A percentile compares a stretch with the other conserved stretches of the same genome.
These are phyloP conservation scores for Maudiozyma saulgeensis DNA, from an alignment of 805 yeast species.

Conservation along the genomic window DNA sequence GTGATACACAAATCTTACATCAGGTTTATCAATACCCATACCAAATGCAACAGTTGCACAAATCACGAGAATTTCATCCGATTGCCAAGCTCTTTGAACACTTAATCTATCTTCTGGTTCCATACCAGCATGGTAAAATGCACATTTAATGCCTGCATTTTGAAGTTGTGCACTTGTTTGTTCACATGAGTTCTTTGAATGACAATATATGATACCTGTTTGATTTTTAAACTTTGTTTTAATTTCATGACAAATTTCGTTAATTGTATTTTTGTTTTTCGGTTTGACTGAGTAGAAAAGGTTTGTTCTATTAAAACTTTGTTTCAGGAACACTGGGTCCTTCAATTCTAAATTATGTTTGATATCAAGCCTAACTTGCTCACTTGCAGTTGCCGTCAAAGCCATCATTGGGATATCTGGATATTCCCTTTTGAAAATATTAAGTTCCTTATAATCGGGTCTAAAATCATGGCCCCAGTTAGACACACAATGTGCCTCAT, in stretches of 20 bases:
- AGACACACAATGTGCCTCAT: conserved; percentile 97
- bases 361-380: conserved; percentile 80
- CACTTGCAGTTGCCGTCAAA: conserved; percentile 94
- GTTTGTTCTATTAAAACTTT: conserved; percentile 88
- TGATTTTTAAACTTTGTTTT: conserved; percentile 40
- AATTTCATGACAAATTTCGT: conserved; percentile 53
- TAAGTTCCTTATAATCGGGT: conserved; percentile 84
- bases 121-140: conserved; percentile 93
- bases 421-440: conserved; percentile 59
- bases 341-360: conserved; percentile 63
- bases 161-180: conserved; percentile 57
- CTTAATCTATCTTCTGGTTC: conserved; percentile 57
- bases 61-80: conserved; percentile 57
- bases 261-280: conserved; percentile 48
- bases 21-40: conserved; percentile 98
- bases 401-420: conserved; percentile 92
- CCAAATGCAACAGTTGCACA: conserved; percentile 99
- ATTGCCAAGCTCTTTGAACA: conserved; percentile 79
- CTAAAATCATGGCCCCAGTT: conserved; percentile 99
- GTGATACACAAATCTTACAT: conserved; percentile 88
- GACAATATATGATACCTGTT: conserved; percentile 91
- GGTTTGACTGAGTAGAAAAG: conserved; percentile 66
- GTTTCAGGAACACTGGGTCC: conserved; percentile 63
- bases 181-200: conserved; percentile 83
- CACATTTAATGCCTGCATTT: conserved; percentile 53